A percentile compares a stretch with the other conserved stretches of the same genome.
Evolutionary conservation across 345 rosid genomes (phyloP).

Genomic region (Eucalyptus camaldulensis): DNA sequence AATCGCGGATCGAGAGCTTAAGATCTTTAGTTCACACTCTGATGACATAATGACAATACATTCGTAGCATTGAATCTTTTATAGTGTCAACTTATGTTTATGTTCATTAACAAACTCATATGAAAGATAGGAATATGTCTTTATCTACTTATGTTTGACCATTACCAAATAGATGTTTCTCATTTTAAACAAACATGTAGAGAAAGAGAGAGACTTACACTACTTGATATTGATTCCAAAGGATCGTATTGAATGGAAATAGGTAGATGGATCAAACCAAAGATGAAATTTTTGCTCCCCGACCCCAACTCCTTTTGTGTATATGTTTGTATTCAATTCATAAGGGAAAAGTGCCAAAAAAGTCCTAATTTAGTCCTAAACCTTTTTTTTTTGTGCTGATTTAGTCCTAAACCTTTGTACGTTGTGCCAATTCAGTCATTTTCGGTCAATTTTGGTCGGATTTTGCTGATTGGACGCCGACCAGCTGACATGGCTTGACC

Average conservation of each 20-base stretch:
- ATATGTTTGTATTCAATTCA: neutral
- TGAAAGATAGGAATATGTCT: neutral
- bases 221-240: neutral
- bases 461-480: too few relatives aligned
- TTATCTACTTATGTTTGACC: neutral
- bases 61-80: neutral
- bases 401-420: too few relatives aligned
- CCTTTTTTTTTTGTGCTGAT: too few relatives aligned
- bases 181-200: neutral
- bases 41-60: neutral
- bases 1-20: too few relatives aligned
- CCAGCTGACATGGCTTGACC: too few relatives aligned
- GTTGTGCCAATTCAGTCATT: too few relatives aligned
- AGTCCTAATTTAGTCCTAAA: too few relatives aligned
- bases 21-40: too few relatives aligned
- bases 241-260: conserved; percentile 1
- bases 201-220: neutral
- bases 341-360: too few relatives aligned
- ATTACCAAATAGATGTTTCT: neutral
- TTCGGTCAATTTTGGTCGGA: too few relatives aligned
- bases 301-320: neutral
- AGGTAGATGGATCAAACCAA: conserved; percentile 6
- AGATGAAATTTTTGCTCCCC: conserved; percentile 1
- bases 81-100: neutral
- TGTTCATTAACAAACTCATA: neutral